phyloP scores from a whole-genome alignment of 345 rosid species.

The Citrus unshiu region DNA sequence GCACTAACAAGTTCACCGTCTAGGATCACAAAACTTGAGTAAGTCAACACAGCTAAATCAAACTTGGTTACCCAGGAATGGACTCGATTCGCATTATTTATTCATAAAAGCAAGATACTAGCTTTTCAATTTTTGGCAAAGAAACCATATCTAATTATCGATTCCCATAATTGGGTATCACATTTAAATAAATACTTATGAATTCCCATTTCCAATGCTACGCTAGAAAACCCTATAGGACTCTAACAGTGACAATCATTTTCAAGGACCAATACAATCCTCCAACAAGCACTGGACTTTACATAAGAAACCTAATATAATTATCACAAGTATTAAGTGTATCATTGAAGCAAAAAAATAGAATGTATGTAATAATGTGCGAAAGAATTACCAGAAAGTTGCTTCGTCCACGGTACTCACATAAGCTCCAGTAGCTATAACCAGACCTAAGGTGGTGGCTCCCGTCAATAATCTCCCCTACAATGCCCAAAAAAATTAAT shows the following conservation, averaged over 20 bases:
- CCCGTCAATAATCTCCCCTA: constrained; percentile 89
- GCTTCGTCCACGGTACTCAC: constrained; percentile 98
- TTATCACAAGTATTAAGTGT: neutral
- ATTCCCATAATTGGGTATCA: neutral
- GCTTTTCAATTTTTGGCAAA: neutral
- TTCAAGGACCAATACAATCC: neutral
- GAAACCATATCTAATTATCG: neutral
- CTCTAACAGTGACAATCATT: neutral
- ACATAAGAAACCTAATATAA: neutral
- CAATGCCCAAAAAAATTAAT: neutral
- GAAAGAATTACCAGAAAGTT: constrained; percentile 76
- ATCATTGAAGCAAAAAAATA: neutral
- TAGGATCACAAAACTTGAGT: neutral
- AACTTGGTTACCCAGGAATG: neutral
- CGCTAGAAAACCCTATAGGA: neutral
- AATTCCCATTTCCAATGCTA: neutral
- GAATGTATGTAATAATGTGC: neutral
- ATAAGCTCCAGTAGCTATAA: constrained; percentile 92
- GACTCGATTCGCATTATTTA: neutral
- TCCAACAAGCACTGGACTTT: neutral
- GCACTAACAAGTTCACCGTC: constrained; percentile 8
- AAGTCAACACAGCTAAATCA: neutral
- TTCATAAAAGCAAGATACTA: neutral
- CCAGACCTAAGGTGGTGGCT: constrained; percentile 73
- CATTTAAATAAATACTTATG: neutral